Conservation (phyloP, 257 asterid species). For the Buddleja alternifolia region DNA sequence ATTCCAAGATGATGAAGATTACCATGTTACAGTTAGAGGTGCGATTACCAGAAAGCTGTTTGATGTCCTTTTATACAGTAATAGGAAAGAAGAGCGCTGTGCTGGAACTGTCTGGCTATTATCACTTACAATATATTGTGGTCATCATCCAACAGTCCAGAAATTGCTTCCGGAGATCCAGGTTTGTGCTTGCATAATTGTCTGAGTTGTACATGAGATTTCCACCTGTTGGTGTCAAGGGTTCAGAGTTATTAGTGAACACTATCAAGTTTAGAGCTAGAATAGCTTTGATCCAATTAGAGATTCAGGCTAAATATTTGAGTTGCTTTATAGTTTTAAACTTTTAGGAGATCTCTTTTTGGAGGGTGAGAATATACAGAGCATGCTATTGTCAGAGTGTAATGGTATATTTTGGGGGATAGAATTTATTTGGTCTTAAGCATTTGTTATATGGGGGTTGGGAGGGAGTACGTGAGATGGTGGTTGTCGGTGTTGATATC, state of each 20-base stretch:
- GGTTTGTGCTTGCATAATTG: slow-evolving; percentile 50
- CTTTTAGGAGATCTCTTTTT: slow-evolving; percentile 12
- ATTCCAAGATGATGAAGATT: slow-evolving; percentile 56
- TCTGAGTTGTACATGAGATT: slow-evolving; percentile 14
- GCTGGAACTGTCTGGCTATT: slow-evolving; percentile 98
- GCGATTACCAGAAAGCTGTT: slow-evolving; percentile 84
- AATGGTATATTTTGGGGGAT: neutral
- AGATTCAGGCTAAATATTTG: slow-evolving; percentile 14
- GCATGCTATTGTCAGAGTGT: slow-evolving; percentile 24
- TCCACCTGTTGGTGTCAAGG: slow-evolving; percentile 21
- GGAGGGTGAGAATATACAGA: neutral
- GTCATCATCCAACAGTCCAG: slow-evolving; percentile 79
- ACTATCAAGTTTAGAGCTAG: slow-evolving; percentile 1
- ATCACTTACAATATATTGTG: slow-evolving; percentile 89
- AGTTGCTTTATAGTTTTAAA: slow-evolving; percentile 15
- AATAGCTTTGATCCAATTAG: slow-evolving; percentile 16
- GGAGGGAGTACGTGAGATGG: too few relatives aligned
- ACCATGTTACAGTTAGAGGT: slow-evolving; percentile 75
- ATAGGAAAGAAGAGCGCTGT: slow-evolving; percentile 95
- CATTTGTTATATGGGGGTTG: neutral
- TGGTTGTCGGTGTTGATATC: slow-evolving; percentile 3
- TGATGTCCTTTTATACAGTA: slow-evolving; percentile 88
- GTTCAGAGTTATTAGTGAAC: slow-evolving; percentile 6
- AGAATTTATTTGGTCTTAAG: neutral
- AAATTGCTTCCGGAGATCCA: slow-evolving; percentile 95